Evolutionary conservation across 257 asterid species (phyloP), one percentile per base, ranked within the genome.

Genomic region (Eustoma russellianum): DNA sequence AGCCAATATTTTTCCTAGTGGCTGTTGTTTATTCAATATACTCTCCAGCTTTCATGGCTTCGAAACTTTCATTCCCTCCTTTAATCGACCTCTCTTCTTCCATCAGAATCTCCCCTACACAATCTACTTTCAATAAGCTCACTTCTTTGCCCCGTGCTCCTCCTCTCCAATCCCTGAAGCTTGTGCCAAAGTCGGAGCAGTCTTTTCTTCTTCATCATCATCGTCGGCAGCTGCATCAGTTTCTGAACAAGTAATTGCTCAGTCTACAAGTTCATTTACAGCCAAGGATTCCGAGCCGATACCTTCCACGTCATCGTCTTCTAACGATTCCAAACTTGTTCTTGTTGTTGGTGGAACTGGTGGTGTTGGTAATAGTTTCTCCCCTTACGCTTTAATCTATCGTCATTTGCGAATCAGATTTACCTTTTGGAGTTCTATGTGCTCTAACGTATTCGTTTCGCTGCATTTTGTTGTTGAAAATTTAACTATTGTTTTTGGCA

Each of bases 261-360:
- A 77, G 53, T 50, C 74, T 1, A 5, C 14, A 12, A 52, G 64
- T 59, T 16, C 79, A 41, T 77, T 71, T 5, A 46, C 75, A 33
- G 41, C 55, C 14, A 68, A 62, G 48, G 73, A 67, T 61, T 63
- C 77, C 17, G 59, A 43, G 35, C 12, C 43, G 12, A 38, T 7
- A 7, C 43, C 43, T 8, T 28, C 46, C 13, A 2, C 53, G 50
- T 33, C 61, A 58, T 41, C 50, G 9, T 28, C 52, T 3, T 64
- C 78, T 1, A 65, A 84, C 41, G 69, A 81, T 16, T 76, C 91
- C 17, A 90, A 81, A 83, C 82, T 83, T 3, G 94, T 90, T 70
- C 94, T 90, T 55, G 97, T 90, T 18, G 79, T 83, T 70, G 97
- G 97, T 35, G 96, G 91, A 70, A 74, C 96, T 45, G 97, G 97